Conservation (phyloP, 148 eudicot genomes). For the Simmondsia chinensis region DNA sequence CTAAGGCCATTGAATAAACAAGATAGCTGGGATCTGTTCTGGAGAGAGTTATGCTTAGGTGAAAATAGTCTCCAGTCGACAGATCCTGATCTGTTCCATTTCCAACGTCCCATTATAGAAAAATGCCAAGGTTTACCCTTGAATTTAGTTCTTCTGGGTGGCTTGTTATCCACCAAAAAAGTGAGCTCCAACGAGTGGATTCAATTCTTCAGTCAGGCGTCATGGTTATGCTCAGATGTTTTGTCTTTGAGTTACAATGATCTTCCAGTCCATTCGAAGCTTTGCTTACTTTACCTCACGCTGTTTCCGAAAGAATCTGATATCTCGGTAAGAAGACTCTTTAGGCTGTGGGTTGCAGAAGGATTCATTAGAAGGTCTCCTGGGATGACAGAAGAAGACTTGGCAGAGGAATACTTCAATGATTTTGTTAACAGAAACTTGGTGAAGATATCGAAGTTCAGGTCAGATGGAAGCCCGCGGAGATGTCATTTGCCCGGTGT, state of each 20-base stretch:
- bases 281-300: constrained; percentile 35
- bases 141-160: constrained; percentile 16
- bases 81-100: too few species aligned
- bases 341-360: constrained; percentile 40
- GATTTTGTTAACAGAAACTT: constrained; percentile 30
- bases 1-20: background rate
- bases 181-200: constrained; percentile 3
- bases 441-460: constrained; percentile 26
- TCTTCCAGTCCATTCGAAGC: constrained; percentile 21
- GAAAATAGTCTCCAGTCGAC: background rate
- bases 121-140: constrained; percentile 14
- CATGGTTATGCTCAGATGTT: constrained; percentile 7
- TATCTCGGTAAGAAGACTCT: constrained; percentile 30
- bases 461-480: constrained; percentile 35
- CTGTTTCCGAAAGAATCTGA: constrained; percentile 35
- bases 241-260: constrained; percentile 29
- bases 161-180: constrained; percentile 18
- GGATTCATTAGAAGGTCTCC: constrained; percentile 25
- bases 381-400: constrained; percentile 16
- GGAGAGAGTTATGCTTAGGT: background rate
- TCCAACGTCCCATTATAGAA: background rate
- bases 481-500: constrained; percentile 26
- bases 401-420: constrained; percentile 24
- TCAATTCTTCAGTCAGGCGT: constrained; percentile 4
- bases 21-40: constrained; percentile 13